Base-by-base conservation (phyloP, 441 rosid species). In the Pelargonium hybrid region DNA sequence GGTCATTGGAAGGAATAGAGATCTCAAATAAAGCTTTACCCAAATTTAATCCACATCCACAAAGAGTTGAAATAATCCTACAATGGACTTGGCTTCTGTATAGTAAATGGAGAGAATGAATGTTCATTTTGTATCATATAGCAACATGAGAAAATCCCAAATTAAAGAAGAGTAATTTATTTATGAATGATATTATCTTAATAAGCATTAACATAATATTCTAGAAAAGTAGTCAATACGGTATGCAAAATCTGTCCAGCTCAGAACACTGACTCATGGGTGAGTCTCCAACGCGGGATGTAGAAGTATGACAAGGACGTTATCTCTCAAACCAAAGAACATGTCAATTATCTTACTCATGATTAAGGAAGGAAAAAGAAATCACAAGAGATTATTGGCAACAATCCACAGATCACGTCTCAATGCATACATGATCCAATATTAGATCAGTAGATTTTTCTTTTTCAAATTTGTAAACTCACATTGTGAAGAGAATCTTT, bases 401-500 rank as follows among this genome's bases (percentile, higher is more conserved):
- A 34, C 39, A 34, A 34, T 34, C 39, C 39, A 34, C 39, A 34
- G 6, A 34, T 57, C 21, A 57, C 2, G 26, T 8, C 20, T 57
- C 21, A 18, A 21, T 17, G 13, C 13, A 20, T 20, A 57, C 29
- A 57, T 57, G 29, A 57, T 21, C 21, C 63, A 57, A 57, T 21
- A 57, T 11, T 57, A 20, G 15, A 57, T 57, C 63, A 18, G 26
- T 20, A 57, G 63, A 57, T 57, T 21, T 10, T 37, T 29, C 47
- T 21, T 67, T 15, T 65, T 39, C 68, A 67, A 29, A 56, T 18
- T 69, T 45, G 26, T 39, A 14, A 25, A 84, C 91, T 80, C 69
- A 90, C 97, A 76, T 78, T 79, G 68, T 74, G 74, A 81, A 59
- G 71, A 73, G 86, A 77, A 65, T 76, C 70, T 72, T 79, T 75